Evolutionary conservation across 2,329 filamentous ascomycete species (phyloP), one percentile per base, ranked within the genome.

Genomic region (Dryadomyces quercus-mongolicae): DNA sequence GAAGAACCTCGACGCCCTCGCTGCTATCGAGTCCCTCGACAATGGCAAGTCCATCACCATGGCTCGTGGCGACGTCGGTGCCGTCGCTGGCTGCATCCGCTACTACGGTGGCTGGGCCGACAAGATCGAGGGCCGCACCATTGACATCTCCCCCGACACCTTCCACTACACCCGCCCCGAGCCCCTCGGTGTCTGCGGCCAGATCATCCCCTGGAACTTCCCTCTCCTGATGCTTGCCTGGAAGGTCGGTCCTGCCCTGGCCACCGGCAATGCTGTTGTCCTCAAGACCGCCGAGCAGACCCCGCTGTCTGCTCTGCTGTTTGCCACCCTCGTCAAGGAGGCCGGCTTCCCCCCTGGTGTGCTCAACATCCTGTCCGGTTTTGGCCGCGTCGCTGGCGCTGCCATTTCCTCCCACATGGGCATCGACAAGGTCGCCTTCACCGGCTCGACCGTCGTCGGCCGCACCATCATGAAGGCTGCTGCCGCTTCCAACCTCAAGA

Each of bases 51-150:
- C 86, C 59, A 80, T 89, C 67, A 76, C 66, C 65, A 81, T 88
- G 78, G 85, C 88, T 58, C 85, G 82, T 66, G 85, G 82, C 42
- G 89, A 95, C 66, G 77, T 95, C 45, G 73, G 69, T 54, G 78
- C 80, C 61, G 83, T 84, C 56, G 75, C 80, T 60, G 83, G 77
- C 65, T 85, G 80, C 72, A 70, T 96, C 64, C 82, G 90, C 70
- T 96, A 92, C 74, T 93, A 91, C 64, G 89, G 80, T 65, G 90
- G 90, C 58, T 95, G 86, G 84, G 87, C 89, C 64, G 90, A 95
- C 77, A 95, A 95, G 82, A 84, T 93, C 61, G 78, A 84, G 70
- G 89, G 90, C 70, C 89, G 91, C 76, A 88, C 89, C 55, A 83
- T 93, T 60, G 87, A 94, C 64, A 86, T 88, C 62, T 74, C 78